phyloP scores from a whole-genome alignment of 208 protist genomes.

The Trypanosomatidae sp. region DNA sequence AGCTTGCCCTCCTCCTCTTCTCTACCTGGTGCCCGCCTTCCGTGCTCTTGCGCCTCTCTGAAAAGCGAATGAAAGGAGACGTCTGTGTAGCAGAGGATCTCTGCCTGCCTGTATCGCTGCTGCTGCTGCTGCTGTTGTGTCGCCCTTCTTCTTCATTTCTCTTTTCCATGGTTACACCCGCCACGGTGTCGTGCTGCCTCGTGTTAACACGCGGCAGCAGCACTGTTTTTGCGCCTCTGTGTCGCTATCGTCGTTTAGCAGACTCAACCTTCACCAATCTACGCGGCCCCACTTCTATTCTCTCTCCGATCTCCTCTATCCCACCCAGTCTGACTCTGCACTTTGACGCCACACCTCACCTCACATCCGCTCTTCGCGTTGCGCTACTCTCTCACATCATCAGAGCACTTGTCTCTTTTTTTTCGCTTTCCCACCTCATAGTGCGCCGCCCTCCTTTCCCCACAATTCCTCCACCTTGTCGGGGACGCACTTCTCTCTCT shows the following conservation, averaged over 20 bases:
- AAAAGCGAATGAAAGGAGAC: not conserved
- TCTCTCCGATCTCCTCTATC: not conserved
- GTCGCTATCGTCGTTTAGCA: not conserved
- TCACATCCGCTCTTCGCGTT: not conserved
- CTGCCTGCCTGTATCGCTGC: not conserved
- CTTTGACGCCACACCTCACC: not conserved
- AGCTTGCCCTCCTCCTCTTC: not conserved
- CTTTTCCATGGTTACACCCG: not conserved
- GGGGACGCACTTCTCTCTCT: slow-evolving; percentile 6
- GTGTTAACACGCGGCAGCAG: not conserved
- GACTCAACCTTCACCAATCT: not conserved
- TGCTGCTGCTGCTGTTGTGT: not conserved
- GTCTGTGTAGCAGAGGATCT: not conserved
- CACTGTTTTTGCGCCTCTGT: not conserved
- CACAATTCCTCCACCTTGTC: not conserved
- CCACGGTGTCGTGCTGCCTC: not conserved
- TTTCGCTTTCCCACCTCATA: not conserved
- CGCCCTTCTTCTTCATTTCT: not conserved
- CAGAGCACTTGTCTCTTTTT: not conserved
- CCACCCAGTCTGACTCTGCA: not conserved
- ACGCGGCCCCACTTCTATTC: not conserved
- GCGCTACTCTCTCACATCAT: not conserved
- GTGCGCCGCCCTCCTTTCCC: not conserved
- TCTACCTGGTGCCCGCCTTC: not conserved
- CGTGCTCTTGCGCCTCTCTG: not conserved